Evolutionary conservation across 768 basidiomycete genomes (phyloP).

Genomic region (Kwoniella dendrophila): DNA sequence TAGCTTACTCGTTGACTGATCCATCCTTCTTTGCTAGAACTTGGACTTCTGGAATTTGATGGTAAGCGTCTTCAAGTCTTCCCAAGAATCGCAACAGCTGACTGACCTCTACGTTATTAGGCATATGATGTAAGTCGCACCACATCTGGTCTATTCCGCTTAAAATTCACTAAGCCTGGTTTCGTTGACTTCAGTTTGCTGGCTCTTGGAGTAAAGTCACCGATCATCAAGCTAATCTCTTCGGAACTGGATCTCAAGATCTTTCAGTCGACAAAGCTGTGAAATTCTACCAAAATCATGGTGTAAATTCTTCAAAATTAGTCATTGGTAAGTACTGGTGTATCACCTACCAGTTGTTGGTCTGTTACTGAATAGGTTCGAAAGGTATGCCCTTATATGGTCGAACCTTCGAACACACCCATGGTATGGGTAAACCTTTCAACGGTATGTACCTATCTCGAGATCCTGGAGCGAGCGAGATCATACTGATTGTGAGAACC

Average conservation of each 20-base stretch:
- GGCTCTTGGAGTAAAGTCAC: slow-evolving; percentile 69
- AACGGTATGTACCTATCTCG: slow-evolving; percentile 63
- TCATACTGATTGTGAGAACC: not conserved
- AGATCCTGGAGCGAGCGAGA: not conserved
- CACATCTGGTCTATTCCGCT: not conserved
- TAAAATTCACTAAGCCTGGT: not conserved
- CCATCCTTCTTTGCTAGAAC: slow-evolving; percentile 47
- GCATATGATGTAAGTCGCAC: slow-evolving; percentile 50
- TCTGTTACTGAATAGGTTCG: not conserved
- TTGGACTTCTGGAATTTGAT: slow-evolving; percentile 98
- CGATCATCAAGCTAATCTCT: slow-evolving; percentile 81
- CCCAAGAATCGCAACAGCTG: not conserved
- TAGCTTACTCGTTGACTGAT: not conserved
- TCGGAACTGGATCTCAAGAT: slow-evolving; percentile 62
- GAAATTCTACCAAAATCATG: slow-evolving; percentile 68
- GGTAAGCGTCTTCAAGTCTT: slow-evolving; percentile 58
- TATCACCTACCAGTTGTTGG: not conserved
- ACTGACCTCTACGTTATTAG: not conserved
- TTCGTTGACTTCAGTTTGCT: slow-evolving; percentile 61
- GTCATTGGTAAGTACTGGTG: slow-evolving; percentile 68
- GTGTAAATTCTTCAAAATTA: slow-evolving; percentile 75
- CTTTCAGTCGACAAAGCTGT: slow-evolving; percentile 70
- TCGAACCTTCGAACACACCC: slow-evolving; percentile 80
- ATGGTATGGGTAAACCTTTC: slow-evolving; percentile 77
- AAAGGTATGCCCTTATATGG: slow-evolving; percentile 85